Evolutionary conservation across 2,329 filamentous ascomycete species (phyloP).

Genomic region (Teratosphaeria gauchensis): DNA sequence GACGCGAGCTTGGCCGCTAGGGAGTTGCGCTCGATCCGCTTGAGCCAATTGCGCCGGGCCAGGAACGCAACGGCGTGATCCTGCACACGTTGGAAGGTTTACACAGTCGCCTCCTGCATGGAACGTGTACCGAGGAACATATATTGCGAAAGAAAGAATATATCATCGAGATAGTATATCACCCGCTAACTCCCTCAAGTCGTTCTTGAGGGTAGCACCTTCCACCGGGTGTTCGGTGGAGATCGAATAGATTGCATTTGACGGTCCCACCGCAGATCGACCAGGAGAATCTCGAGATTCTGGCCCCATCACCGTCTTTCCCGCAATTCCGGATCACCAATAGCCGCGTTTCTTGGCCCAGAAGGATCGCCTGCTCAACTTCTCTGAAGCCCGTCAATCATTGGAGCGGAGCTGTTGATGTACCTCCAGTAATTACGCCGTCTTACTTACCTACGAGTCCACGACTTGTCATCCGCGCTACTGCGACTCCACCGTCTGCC

Average conservation of each 20-base stretch:
- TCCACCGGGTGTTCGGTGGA: not conserved
- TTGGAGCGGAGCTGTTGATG: not conserved
- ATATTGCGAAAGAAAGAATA: not conserved
- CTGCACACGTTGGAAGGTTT: not conserved
- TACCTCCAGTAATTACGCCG: not conserved
- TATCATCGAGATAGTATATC: not conserved
- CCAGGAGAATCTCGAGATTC: not conserved
- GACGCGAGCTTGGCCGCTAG: not conserved
- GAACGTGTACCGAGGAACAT: not conserved
- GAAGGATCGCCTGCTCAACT: not conserved
- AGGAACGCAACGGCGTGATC: not conserved
- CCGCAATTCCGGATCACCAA: not conserved
- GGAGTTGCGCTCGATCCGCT: not conserved
- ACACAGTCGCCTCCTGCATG: not conserved
- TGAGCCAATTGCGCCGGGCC: not conserved
- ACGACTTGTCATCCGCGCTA: not conserved
- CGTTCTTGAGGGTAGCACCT: not conserved
- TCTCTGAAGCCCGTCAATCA: not conserved
- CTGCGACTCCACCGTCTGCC: not conserved
- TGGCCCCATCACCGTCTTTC: not conserved
- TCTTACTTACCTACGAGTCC: not conserved
- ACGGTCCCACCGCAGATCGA: not conserved
- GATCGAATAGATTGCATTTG: not conserved
- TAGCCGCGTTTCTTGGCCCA: not conserved
- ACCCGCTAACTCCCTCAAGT: not conserved